Base-by-base conservation (phyloP, 129 eudicot species). In the Flaveria trinervia region DNA sequence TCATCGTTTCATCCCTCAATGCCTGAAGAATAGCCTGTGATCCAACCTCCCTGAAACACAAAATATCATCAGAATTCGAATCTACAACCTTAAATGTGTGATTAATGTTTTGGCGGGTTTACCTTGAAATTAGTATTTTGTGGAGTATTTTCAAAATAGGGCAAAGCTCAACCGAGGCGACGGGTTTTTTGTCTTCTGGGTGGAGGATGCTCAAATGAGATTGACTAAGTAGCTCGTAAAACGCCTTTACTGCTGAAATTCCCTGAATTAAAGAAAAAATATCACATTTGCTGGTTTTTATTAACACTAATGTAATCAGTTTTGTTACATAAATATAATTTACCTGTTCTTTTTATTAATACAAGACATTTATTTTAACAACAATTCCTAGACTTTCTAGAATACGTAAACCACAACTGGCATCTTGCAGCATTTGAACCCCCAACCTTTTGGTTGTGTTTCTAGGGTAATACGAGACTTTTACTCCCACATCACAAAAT, bases 141-240 rank as follows among this genome's bases (percentile, higher is more conserved):
- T 94, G 89, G 55, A 94, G 77, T 3, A 83, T 91, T 83, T 94
- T 88, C 87, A 94, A 82, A 72, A 94, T 87, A 72, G 99, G 99
- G 44, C 97, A 94, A 28, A 94, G 92, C 83, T 89, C 99, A 36
- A 86, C 96, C 3, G 97, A 94, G 60, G 96, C 97, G 81, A 94
- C 91, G 22, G 80, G 90, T 82, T 91, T 89, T 65, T 89, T 89
- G 76, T 89, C 97, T 9, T 85, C 85, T 5, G 96, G 97, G 56
- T 89, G 90, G 17, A 76, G 80, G 9, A 94, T 75, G 70, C 85
- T 89, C 25, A 94, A 52, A 72, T 83, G 83, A 41, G 97, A 80
- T 75, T 89, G 97, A 83, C 97, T 83, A n/a, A 94, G 96, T 51
- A 94, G 88, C 85, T 94, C 97, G 50, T 91, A 91, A 81, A 94